A percentile compares a stretch with the other conserved stretches of the same genome.
Evolutionary conservation across 345 rosid genomes (phyloP).

Genomic region (Brassica cretica): DNA sequence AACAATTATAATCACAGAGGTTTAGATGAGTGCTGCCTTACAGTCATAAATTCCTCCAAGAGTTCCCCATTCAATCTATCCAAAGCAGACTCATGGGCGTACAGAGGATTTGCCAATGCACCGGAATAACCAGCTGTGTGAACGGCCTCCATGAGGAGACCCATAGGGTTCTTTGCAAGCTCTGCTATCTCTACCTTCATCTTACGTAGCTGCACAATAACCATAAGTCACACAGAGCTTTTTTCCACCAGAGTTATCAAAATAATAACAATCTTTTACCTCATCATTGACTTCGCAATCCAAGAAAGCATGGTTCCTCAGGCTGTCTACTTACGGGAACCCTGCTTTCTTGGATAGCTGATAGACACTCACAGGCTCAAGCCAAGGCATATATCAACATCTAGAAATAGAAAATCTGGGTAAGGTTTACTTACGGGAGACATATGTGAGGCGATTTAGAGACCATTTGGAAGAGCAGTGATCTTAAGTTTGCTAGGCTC

Average conservation of each 20-base stretch:
- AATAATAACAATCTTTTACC: constrained; percentile 37
- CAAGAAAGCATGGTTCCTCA: constrained; percentile 73
- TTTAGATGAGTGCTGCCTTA: constrained; percentile 39
- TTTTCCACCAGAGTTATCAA: not conserved
- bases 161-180: constrained; percentile 62
- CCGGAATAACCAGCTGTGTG: constrained; percentile 66
- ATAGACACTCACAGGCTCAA: too few relatives aligned
- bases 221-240: not conserved
- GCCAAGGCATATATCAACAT: too few relatives aligned
- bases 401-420: not conserved
- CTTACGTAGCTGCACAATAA: constrained; percentile 50
- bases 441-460: constrained; percentile 68
- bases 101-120: constrained; percentile 70
- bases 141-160: constrained; percentile 70
- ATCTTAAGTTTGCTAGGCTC: constrained; percentile 60
- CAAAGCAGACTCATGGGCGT: constrained; percentile 57
- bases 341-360: too few relatives aligned
- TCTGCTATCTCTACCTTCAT: constrained; percentile 57
- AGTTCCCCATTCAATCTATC: constrained; percentile 46
- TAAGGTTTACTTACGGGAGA: constrained; percentile 40
- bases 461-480: constrained; percentile 70
- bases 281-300: constrained; percentile 84
- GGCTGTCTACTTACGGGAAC: constrained; percentile 39
- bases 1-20: not conserved
- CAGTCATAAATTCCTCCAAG: constrained; percentile 65